Evolutionary conservation across 768 basidiomycete genomes (phyloP).

Genomic region (Suillus subluteus): DNA sequence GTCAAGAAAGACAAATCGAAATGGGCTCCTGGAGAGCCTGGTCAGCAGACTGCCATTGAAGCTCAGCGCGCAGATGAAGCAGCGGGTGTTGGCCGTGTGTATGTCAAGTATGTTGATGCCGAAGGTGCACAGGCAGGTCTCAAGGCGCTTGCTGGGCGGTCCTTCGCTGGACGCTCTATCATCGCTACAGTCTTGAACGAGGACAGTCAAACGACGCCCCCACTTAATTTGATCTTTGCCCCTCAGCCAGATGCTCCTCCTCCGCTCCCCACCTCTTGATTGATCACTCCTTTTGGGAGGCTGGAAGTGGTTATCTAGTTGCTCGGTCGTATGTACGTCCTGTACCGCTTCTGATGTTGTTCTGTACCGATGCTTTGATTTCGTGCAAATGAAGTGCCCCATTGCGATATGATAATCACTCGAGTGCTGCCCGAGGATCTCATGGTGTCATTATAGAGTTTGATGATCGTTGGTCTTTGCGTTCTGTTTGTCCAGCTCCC

Average conservation of each 20-base stretch:
- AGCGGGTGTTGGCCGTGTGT: slow-evolving; percentile 92
- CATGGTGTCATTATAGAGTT: not conserved
- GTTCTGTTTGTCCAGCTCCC: not conserved
- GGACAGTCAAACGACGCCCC: slow-evolving; percentile 84
- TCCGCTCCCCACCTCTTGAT: slow-evolving; percentile 56
- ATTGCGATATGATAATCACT: not conserved
- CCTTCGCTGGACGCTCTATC: slow-evolving; percentile 85
- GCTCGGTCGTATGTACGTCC: slow-evolving; percentile 25
- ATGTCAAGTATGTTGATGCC: slow-evolving; percentile 80
- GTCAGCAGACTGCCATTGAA: slow-evolving; percentile 62
- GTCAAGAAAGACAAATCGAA: slow-evolving; percentile 84
- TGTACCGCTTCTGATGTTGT: slow-evolving; percentile 4
- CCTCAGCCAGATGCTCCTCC: slow-evolving; percentile 84
- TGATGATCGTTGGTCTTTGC: slow-evolving; percentile 15
- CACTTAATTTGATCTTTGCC: slow-evolving; percentile 80
- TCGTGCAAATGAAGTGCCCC: slow-evolving; percentile 1
- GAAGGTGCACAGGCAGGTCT: slow-evolving; percentile 71
- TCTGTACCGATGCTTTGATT: slow-evolving; percentile 8
- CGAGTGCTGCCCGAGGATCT: not conserved
- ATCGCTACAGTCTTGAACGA: slow-evolving; percentile 84
- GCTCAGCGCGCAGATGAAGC: slow-evolving; percentile 82
- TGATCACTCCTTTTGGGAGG: slow-evolving; percentile 14
- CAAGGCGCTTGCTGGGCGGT: slow-evolving; percentile 86
- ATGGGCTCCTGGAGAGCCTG: slow-evolving; percentile 68
- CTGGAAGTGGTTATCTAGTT: slow-evolving; percentile 20